Evolutionary conservation across 805 yeast species (phyloP).

Genomic region (Priceomyces castillae): DNA sequence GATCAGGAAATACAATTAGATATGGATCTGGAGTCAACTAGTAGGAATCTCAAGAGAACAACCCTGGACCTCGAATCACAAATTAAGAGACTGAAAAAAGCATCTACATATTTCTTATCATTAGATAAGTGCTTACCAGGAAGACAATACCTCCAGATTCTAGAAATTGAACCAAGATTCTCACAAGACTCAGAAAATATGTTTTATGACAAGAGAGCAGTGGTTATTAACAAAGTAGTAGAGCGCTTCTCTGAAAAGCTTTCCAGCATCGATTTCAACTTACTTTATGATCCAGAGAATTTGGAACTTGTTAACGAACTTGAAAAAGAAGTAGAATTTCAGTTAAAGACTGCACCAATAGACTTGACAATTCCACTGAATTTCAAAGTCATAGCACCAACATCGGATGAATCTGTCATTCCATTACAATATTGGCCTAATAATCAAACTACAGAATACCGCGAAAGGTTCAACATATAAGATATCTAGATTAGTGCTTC

Average conservation of each 20-base stretch:
- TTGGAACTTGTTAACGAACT: slow-evolving; percentile 18
- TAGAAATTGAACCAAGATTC: slow-evolving; percentile 36
- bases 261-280: slow-evolving; percentile 12
- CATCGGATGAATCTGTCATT: slow-evolving; percentile 11
- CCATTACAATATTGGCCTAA: slow-evolving; percentile 33
- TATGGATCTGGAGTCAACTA: slow-evolving; percentile 14
- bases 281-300: slow-evolving; percentile 14
- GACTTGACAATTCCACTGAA: slow-evolving; percentile 16
- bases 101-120: slow-evolving; percentile 59
- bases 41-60: neutral
- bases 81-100: neutral
- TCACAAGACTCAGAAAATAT: slow-evolving; percentile 12
- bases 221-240: slow-evolving; percentile 35
- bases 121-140: slow-evolving; percentile 80
- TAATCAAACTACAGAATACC: slow-evolving; percentile 35
- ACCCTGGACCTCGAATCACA: neutral
- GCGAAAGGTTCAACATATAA: slow-evolving; percentile 22
- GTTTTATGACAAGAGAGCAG: slow-evolving; percentile 29
- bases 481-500: neutral
- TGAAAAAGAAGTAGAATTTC: slow-evolving; percentile 16
- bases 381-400: slow-evolving; percentile 28
- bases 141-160: slow-evolving; percentile 54
- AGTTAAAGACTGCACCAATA: slow-evolving; percentile 12
- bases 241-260: slow-evolving; percentile 17
- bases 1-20: slow-evolving; percentile 18